Percentiles rank a stretch among this genome's conserved stretches.
Evolutionary conservation across 176 grass and related monocot genomes (phyloP).

Genomic region (Typha latifolia): DNA sequence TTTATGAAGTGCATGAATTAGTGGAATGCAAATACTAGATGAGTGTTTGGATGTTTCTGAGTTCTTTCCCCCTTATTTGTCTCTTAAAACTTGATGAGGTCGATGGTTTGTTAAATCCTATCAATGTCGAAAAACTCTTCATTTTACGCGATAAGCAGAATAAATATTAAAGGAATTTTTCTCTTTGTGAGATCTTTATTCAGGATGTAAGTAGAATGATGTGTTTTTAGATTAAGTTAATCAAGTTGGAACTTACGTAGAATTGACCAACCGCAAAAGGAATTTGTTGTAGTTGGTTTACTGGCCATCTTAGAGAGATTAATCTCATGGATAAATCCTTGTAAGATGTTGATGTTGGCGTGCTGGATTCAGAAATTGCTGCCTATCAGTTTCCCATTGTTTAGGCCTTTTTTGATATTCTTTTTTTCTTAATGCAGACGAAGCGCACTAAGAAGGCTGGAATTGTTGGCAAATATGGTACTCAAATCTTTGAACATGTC

Average conservation of each 20-base stretch:
- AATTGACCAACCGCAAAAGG: background rate
- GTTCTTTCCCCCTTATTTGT: background rate
- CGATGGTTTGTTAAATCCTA: too few relatives aligned
- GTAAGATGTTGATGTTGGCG: background rate
- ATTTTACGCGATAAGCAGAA: too few relatives aligned
- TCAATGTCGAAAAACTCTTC: too few relatives aligned
- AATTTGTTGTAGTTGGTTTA: background rate
- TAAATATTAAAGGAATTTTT: too few relatives aligned
- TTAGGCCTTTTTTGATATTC: background rate
- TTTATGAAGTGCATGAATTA: background rate
- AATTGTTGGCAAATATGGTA: conserved; percentile 93
- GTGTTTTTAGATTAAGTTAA: background rate
- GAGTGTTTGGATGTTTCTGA: background rate
- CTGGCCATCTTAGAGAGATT: background rate
- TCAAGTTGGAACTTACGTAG: background rate
- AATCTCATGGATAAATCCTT: background rate
- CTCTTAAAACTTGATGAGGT: too few relatives aligned
- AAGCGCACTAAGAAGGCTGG: conserved; percentile 97
- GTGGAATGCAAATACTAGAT: background rate
- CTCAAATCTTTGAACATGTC: background rate
- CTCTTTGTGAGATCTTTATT: too few relatives aligned
- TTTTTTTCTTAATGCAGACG: conserved; percentile 31
- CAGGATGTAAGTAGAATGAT: too few relatives aligned
- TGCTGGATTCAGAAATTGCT: background rate
- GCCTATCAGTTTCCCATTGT: background rate